Conservation (phyloP, 495 filamentous ascomycete species). For the Talaromyces adpressus region DNA sequence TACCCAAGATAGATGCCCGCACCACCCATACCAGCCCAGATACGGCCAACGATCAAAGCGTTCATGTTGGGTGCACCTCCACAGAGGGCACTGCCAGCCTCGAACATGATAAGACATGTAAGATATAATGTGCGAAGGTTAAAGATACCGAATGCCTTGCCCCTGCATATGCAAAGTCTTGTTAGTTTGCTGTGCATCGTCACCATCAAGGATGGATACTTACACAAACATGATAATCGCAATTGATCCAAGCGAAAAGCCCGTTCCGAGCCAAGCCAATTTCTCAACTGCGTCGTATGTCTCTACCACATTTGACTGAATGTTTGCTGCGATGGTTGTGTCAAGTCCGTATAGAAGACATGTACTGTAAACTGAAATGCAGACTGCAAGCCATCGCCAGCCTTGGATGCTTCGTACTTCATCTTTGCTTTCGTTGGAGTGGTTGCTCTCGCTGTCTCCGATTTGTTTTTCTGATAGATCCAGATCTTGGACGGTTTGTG, state of each 20-base stretch:
- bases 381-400: slow-evolving; percentile 17
- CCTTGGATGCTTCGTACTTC: slow-evolving; percentile 3
- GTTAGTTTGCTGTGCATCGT: slow-evolving; percentile 3
- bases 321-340: slow-evolving; percentile 46
- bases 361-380: slow-evolving; percentile 13
- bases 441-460: neutral
- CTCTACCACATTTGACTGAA: slow-evolving; percentile 42
- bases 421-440: neutral
- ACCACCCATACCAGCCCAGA: slow-evolving; percentile 33
- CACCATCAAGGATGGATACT: neutral
- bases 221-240: slow-evolving; percentile 10
- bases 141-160: slow-evolving; percentile 13
- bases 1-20: slow-evolving; percentile 44
- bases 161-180: neutral
- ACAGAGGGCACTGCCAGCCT: slow-evolving; percentile 24
- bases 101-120: slow-evolving; percentile 21
- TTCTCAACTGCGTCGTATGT: slow-evolving; percentile 40
- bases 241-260: slow-evolving; percentile 40
- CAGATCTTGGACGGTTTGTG: neutral
- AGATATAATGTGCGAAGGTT: slow-evolving; percentile 25
- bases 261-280: slow-evolving; percentile 44
- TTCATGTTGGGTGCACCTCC: slow-evolving; percentile 25
- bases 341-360: slow-evolving; percentile 41
- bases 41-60: slow-evolving; percentile 26
- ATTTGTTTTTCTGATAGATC: neutral